Percentiles rank a stretch among this genome's conserved stretches.
phyloP scores from a whole-genome alignment of 176 grass and related monocot genomes.

The Paspalum notatum region DNA sequence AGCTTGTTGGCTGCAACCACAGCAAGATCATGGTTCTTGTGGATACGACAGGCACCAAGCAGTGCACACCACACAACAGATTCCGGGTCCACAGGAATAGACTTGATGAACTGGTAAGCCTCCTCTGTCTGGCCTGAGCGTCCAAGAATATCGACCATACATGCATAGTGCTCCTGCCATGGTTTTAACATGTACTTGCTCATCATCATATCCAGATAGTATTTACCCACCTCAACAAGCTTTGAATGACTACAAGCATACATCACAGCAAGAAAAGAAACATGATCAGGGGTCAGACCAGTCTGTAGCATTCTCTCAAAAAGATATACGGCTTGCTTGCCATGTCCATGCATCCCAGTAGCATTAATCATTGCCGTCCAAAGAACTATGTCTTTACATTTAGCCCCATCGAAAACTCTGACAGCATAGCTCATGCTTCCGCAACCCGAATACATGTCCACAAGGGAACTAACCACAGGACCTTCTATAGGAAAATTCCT shows the following conservation, averaged over 20 bases:
- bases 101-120: slow-evolving; percentile 71
- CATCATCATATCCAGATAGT: slow-evolving; percentile 72
- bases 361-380: slow-evolving; percentile 87
- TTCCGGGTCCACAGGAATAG: slow-evolving; percentile 70
- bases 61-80: slow-evolving; percentile 82
- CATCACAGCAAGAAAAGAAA: slow-evolving; percentile 74
- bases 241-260: slow-evolving; percentile 87
- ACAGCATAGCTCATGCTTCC: slow-evolving; percentile 60
- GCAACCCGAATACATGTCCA: slow-evolving; percentile 88
- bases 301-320: slow-evolving; percentile 60
- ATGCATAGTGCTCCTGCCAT: slow-evolving; percentile 86
- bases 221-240: slow-evolving; percentile 64
- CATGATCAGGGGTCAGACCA: slow-evolving; percentile 72
- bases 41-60: slow-evolving; percentile 71
- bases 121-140: slow-evolving; percentile 65
- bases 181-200: slow-evolving; percentile 59
- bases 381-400: slow-evolving; percentile 68
- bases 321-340: slow-evolving; percentile 61
- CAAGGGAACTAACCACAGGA: slow-evolving; percentile 60
- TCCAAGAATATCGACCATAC: slow-evolving; percentile 81
- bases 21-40: slow-evolving; percentile 62
- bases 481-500: slow-evolving; percentile 53
- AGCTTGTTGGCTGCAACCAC: slow-evolving; percentile 66
- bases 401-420: slow-evolving; percentile 46
- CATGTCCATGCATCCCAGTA: slow-evolving; percentile 80